Evolutionary conservation across 148 eudicot genomes (phyloP), one percentile per base, ranked within the genome.

Genomic region (Bassia scoparia): DNA sequence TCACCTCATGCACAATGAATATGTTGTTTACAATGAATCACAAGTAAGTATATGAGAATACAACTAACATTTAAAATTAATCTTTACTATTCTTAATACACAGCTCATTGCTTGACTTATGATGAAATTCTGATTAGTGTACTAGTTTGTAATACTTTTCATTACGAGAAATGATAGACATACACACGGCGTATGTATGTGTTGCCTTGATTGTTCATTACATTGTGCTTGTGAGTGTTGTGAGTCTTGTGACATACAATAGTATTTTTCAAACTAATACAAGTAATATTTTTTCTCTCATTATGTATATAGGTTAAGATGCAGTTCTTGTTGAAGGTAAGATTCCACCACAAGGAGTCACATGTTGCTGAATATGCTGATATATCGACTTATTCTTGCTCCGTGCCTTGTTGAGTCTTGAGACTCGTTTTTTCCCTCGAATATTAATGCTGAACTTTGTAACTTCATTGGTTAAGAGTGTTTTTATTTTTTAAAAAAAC

Each of bases 1-100:
- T 86, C 99, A 5, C 89, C 88, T 96, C 58, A 88, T 87, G 96
- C 92, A 96, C 75, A 95, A 95, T 64, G 99, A 95, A 83, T 95
- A 92, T 70, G 92, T 96, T 23, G 99, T 96, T 82, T 96, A 92
- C 70, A 80, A 96, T 68, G 85, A 92, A 52, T 90, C 90, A 78
- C 99, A 96, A 83, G 99, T 96, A 90, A 84, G 96, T 80, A 31
- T 35, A 61, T n/a, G n/a, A n/a, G n/a, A n/a, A n/a, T n/a, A n/a
- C n/a, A n/a, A n/a, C 49, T 35, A 15, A n/a, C n/a, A 21, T 44
- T 62, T 44, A 16, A 48, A 7, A 15, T 33, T 52, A 30, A 4
- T 24, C 34, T 34, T 46, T 18, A 3, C 16, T 50, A 3, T 21
- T 52, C 5, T 21, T 16, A 41, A 41, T 11, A 41, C 10, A 14